Evolutionary conservation across 2,329 filamentous ascomycete genomes (phyloP), one percentile per base, ranked within the genome.

Genomic region (Fusarium graminum): DNA sequence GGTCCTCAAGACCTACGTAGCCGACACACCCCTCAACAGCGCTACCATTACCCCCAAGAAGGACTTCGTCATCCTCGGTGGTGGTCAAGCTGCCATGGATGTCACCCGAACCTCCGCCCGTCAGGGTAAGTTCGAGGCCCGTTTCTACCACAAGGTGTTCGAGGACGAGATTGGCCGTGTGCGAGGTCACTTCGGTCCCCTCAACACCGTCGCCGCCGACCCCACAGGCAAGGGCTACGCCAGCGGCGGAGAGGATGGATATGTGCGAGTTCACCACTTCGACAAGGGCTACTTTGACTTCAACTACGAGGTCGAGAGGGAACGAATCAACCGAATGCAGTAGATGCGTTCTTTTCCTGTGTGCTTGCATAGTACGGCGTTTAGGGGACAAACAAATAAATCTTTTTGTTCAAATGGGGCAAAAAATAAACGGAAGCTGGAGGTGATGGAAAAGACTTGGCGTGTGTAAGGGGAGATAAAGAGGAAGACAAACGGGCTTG

Each of bases 131-230:
- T 99, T 99, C 85, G 95, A 99, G 82, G 95, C 95, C 42, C 90
- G 95, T 70, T 99, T 99, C 87, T 99, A 97, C 86, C 95, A 99
- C 90, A 98, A 97, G 87, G 91, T 99, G 79, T 98, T 99, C 79
- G 93, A 97, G 82, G 94, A 99, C 81, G 95, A 99, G 85, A 94
- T 98, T 75, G 95, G 95, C 72, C 91, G 95, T 85, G 95, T 99
- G 69, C 88, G 93, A 77, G 95, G 95, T 67, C 95, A 99, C 81
- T 99, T 99, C 81, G 95, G 95, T 77, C 95, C 92, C 70, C 85
- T 97, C 77, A 97, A 99, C 86, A 97, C 95, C 66, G 93, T 99
- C 72, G 94, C 95, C 46, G 92, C 92, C 59, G 92, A 97, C 80
- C 95, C 95, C 29, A 90, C 90, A 62, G 95, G 95, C 75, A 94